These are phyloP conservation scores for Cucurbita moschata DNA, from an alignment of 306 rosid species.

Conservation along the genomic window DNA sequence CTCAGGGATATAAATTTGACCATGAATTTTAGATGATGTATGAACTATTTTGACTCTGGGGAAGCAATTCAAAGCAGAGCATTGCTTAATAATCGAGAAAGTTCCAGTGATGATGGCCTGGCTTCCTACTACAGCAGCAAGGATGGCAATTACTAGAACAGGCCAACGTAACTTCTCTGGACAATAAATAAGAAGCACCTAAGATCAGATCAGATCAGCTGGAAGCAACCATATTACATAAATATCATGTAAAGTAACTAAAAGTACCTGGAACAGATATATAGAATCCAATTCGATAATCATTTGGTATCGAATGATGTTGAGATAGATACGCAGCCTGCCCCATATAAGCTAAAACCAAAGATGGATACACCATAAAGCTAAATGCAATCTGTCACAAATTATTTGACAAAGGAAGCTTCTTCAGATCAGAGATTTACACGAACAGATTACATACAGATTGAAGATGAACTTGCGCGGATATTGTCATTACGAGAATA, in stretches of 20 bases:
- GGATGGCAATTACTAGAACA: slow-evolving; percentile 11
- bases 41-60: slow-evolving; percentile 11
- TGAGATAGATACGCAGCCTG: slow-evolving; percentile 12
- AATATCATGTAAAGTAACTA: neutral
- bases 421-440: neutral
- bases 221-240: neutral
- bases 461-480: neutral
- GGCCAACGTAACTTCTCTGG: slow-evolving; percentile 10
- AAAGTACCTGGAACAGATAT: slow-evolving; percentile 7
- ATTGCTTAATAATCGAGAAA: slow-evolving; percentile 10
- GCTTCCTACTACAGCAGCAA: slow-evolving; percentile 13
- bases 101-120: slow-evolving; percentile 15
- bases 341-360: slow-evolving; percentile 10
- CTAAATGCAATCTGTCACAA: slow-evolving; percentile 4
- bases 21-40: slow-evolving; percentile 8
- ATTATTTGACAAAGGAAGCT: neutral
- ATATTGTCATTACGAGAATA: neutral
- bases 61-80: slow-evolving; percentile 9
- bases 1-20: slow-evolving; percentile 11
- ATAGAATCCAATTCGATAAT: slow-evolving; percentile 10
- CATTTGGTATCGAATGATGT: slow-evolving; percentile 2
- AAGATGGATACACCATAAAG: slow-evolving; percentile 7
- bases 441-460: neutral
- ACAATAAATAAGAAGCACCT: neutral
- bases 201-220: neutral